Evolutionary conservation across 139 green algal species (phyloP).

Genomic region (Chlamydomonas sp.): DNA sequence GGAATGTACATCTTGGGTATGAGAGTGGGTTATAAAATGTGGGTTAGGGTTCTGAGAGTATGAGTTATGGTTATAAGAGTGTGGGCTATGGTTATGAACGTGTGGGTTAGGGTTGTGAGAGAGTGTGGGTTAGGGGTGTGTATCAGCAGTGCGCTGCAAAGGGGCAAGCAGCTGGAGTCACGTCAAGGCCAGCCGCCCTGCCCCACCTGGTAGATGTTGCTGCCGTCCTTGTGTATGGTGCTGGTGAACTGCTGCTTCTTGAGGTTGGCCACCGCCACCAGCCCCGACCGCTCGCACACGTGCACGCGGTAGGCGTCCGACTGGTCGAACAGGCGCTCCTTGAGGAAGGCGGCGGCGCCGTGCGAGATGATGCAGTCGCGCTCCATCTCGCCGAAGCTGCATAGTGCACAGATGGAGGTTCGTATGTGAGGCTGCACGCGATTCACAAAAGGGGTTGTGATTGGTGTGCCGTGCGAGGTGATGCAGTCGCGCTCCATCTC

Average conservation of each 20-base stretch:
- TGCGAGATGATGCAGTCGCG: conserved; percentile 97
- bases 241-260: conserved; percentile 89
- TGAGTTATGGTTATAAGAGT: background rate
- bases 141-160: background rate
- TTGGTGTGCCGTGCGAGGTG: no score
- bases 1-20: conserved; percentile 82
- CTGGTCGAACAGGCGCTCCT: conserved; percentile 93
- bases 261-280: conserved; percentile 88
- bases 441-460: no score
- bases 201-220: conserved; percentile 37
- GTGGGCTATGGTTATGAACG: background rate
- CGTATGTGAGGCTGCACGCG: background rate
- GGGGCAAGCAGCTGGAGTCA: background rate
- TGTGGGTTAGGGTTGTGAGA: background rate
- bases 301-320: conserved; percentile 90
- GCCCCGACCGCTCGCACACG: conserved; percentile 85
- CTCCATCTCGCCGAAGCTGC: conserved; percentile 97
- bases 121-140: background rate
- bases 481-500: conserved; percentile 39
- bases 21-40: background rate
- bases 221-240: conserved; percentile 62
- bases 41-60: background rate
- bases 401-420: background rate
- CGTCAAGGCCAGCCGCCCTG: background rate
- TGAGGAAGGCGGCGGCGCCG: conserved; percentile 84